These are phyloP conservation scores for Cladosporium sphaerospermum DNA, from an alignment of 2,329 filamentous ascomycete genomes.

Conservation along the genomic window DNA sequence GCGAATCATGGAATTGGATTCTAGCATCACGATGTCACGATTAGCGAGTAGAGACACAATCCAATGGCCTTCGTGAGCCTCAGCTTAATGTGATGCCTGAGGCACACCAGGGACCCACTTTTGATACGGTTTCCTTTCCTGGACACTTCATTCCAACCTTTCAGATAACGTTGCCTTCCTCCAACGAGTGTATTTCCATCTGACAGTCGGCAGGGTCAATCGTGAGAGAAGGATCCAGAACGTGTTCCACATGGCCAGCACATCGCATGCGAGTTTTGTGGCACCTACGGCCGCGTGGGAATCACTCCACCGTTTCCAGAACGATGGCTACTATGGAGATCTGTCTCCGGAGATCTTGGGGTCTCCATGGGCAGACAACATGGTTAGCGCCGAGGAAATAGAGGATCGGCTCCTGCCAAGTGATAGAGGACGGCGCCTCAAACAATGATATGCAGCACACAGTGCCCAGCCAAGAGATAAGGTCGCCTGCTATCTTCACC, in stretches of 20 bases:
- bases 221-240: too few species aligned
- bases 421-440: slow-evolving; percentile 6
- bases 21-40: too few species aligned
- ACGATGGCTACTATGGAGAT: too few species aligned
- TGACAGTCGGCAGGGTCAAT: too few species aligned
- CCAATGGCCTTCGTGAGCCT: not conserved
- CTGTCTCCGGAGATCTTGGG: too few species aligned
- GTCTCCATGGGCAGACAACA: too few species aligned
- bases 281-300: too few species aligned
- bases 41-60: not conserved
- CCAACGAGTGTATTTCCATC: not conserved
- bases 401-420: not conserved
- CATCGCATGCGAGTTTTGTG: too few species aligned
- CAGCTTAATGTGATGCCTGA: not conserved
- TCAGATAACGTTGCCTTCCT: not conserved
- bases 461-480: slow-evolving; percentile 7
- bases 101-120: slow-evolving; percentile 3
- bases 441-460: slow-evolving; percentile 1
- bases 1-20: too few species aligned
- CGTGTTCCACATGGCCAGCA: too few species aligned
- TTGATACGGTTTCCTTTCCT: slow-evolving; percentile 8
- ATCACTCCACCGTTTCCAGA: too few species aligned
- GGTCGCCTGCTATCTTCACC: not conserved
- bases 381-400: too few species aligned
- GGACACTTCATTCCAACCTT: not conserved